These are phyloP conservation scores for Pezicula neosporulosa DNA, from an alignment of 2,329 filamentous ascomycete genomes.

Conservation along the genomic window DNA sequence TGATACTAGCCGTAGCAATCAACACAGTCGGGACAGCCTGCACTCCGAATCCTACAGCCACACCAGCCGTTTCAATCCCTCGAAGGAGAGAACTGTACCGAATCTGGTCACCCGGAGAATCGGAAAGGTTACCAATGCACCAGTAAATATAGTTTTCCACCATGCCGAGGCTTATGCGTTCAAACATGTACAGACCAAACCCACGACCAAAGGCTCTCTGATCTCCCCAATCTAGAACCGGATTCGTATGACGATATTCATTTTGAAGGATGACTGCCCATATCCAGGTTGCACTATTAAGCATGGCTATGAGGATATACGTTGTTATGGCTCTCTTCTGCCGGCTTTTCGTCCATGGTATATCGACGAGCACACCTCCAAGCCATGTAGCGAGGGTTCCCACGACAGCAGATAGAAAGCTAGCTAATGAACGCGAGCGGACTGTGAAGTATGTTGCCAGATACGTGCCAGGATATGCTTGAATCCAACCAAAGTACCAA, in stretches of 20 bases:
- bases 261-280: slow-evolving; percentile 45
- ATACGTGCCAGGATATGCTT: slow-evolving; percentile 38
- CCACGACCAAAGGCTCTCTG: slow-evolving; percentile 36
- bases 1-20: slow-evolving; percentile 40
- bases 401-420: slow-evolving; percentile 30
- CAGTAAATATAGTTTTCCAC: slow-evolving; percentile 44
- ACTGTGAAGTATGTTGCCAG: slow-evolving; percentile 40
- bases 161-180: slow-evolving; percentile 34
- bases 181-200: slow-evolving; percentile 39
- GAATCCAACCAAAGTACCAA: slow-evolving; percentile 34
- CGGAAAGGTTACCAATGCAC: slow-evolving; percentile 41
- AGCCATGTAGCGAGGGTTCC: slow-evolving; percentile 35
- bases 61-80: slow-evolving; percentile 38
- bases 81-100: slow-evolving; percentile 39
- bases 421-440: slow-evolving; percentile 33
- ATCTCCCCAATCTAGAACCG: slow-evolving; percentile 40
- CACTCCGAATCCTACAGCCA: slow-evolving; percentile 39
- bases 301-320: slow-evolving; percentile 35
- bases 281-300: slow-evolving; percentile 43
- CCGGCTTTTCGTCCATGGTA: slow-evolving; percentile 34
- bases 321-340: slow-evolving; percentile 36
- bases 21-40: slow-evolving; percentile 40
- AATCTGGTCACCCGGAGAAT: slow-evolving; percentile 41
- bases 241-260: slow-evolving; percentile 39
- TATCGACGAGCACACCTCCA: slow-evolving; percentile 31